phyloP scores from a whole-genome alignment of 1,284 basidiomycete genomes.

The Cystobasidium slooffiae region DNA sequence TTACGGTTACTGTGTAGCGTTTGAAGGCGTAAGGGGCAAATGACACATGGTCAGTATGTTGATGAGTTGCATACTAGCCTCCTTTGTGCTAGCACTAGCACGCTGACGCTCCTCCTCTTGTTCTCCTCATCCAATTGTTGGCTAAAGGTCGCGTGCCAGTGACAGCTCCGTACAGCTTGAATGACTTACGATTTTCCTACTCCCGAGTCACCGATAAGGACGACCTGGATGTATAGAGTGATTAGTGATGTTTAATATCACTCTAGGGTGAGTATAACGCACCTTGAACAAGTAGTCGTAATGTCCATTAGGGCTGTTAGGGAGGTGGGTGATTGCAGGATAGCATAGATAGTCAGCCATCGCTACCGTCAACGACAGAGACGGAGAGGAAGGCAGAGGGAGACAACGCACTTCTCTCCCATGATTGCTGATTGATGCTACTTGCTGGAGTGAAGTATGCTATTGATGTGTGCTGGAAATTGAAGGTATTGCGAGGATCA shows the following conservation, averaged over 20 bases:
- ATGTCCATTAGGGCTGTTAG: slow-evolving; percentile 63
- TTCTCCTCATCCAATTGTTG: too few relatives aligned
- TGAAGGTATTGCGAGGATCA: not conserved
- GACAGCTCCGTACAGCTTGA: not conserved
- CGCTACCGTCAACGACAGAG: not conserved
- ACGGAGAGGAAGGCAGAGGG: not conserved
- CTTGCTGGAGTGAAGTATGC: not conserved
- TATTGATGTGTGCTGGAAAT: not conserved
- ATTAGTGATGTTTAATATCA: not conserved
- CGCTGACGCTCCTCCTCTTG: too few relatives aligned
- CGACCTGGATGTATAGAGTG: slow-evolving; percentile 66
- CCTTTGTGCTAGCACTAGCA: too few relatives aligned
- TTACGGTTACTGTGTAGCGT: slow-evolving; percentile 57
- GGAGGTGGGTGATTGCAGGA: not conserved
- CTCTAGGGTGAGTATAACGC: slow-evolving; percentile 47
- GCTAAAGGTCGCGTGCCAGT: not conserved
- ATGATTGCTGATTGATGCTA: slow-evolving; percentile 7
- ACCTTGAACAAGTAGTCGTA: slow-evolving; percentile 98
- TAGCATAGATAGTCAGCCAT: slow-evolving; percentile 4
- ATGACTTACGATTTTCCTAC: slow-evolving; percentile 83
- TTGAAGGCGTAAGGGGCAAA: not conserved
- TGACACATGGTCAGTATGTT: not conserved
- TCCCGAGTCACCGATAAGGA: slow-evolving; percentile 97
- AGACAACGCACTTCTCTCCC: slow-evolving; percentile 36
- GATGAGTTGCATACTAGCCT: not conserved